phyloP scores from a whole-genome alignment of 495 filamentous ascomycete species.

The Aspergillus campestris region DNA sequence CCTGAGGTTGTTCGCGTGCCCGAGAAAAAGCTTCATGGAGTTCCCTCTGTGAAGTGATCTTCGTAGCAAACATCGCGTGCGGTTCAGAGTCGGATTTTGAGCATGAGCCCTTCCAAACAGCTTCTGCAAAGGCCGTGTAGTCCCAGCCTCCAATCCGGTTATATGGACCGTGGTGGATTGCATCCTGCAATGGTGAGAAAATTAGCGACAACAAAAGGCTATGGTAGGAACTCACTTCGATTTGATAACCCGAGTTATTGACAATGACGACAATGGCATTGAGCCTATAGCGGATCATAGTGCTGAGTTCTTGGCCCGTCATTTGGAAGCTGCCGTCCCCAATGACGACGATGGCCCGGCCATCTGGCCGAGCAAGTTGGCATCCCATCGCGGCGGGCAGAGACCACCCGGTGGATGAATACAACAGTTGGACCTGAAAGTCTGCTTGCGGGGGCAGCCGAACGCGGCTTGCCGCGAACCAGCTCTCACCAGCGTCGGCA shows the following conservation, averaged over 20 bases:
- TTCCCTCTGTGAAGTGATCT: slow-evolving; percentile 4
- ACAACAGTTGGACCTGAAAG: slow-evolving; percentile 8
- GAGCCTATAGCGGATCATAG: slow-evolving; percentile 55
- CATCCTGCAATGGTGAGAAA: neutral
- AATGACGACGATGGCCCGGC: slow-evolving; percentile 51
- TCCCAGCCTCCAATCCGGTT: slow-evolving; percentile 12
- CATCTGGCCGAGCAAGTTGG: slow-evolving; percentile 22
- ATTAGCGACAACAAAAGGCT: neutral
- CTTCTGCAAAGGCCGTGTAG: slow-evolving; percentile 4
- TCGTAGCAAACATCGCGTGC: slow-evolving; percentile 2
- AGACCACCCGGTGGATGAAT: slow-evolving; percentile 11
- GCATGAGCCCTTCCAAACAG: slow-evolving; percentile 1
- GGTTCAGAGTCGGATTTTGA: neutral
- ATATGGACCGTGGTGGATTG: slow-evolving; percentile 11
- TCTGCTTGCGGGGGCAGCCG: slow-evolving; percentile 4
- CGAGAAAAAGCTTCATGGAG: slow-evolving; percentile 1
- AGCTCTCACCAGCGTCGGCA: slow-evolving; percentile 8
- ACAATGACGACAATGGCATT: slow-evolving; percentile 62
- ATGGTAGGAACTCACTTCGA: slow-evolving; percentile 31
- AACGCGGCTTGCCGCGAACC: slow-evolving; percentile 5
- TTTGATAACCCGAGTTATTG: slow-evolving; percentile 58
- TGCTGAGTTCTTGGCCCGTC: slow-evolving; percentile 62
- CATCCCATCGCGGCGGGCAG: slow-evolving; percentile 8
- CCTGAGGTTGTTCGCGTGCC: slow-evolving; percentile 2
- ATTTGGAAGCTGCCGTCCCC: slow-evolving; percentile 70